phyloP scores from a whole-genome alignment of 345 rosid species.

The Balakata baccata region DNA sequence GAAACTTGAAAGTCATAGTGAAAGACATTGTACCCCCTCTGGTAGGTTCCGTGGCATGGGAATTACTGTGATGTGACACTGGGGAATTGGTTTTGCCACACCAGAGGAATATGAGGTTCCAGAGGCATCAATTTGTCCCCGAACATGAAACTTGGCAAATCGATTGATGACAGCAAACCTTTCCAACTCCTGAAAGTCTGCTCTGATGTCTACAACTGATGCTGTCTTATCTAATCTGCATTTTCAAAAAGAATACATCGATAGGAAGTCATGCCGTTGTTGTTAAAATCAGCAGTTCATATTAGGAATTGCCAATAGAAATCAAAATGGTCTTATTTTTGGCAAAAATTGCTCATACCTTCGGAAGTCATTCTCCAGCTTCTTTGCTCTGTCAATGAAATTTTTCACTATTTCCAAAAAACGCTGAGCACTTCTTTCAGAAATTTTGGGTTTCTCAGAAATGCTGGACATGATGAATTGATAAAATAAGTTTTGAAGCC shows the following conservation, averaged over 20 bases:
- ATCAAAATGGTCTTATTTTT: background rate
- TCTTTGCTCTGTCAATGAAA: conserved; percentile 42
- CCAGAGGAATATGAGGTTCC: conserved; percentile 40
- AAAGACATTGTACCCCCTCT: conserved; percentile 81
- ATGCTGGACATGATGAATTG: conserved; percentile 29
- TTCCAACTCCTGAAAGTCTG: conserved; percentile 77
- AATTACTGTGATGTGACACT: conserved; percentile 70
- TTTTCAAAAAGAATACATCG: background rate
- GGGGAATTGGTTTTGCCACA: conserved; percentile 48
- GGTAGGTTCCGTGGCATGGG: conserved; percentile 85
- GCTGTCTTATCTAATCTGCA: conserved; percentile 72
- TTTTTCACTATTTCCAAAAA: conserved; percentile 57
- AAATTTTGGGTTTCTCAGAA: conserved; percentile 35
- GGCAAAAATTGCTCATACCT: conserved; percentile 40
- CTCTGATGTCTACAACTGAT: conserved; percentile 57
- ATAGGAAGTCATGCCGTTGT: background rate
- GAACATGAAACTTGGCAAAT: conserved; percentile 82
- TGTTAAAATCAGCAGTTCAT: background rate
- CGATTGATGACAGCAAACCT: conserved; percentile 77
- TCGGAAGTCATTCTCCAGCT: conserved; percentile 52
- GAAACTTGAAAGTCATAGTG: conserved; percentile 45
- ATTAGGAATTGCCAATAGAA: background rate
- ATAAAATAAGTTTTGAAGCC: background rate
- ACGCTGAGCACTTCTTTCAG: conserved; percentile 37
- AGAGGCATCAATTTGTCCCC: conserved; percentile 47